These are phyloP conservation scores for Cutaneotrichosporon dermatis DNA, from an alignment of 1,284 basidiomycete genomes.

Conservation along the genomic window DNA sequence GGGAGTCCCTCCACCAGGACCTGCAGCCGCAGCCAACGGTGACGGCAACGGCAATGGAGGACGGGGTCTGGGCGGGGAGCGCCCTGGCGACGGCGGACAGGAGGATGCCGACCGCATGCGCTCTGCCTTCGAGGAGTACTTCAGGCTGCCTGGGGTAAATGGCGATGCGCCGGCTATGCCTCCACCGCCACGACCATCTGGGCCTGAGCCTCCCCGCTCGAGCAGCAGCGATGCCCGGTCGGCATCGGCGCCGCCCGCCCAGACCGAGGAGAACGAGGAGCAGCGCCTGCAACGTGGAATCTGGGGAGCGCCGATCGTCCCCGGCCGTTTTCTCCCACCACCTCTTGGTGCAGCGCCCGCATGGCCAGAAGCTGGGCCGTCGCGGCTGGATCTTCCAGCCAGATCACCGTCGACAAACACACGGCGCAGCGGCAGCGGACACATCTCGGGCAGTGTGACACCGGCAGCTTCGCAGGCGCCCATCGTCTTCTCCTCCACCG, in stretches of 20 bases:
- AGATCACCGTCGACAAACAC: too few species aligned
- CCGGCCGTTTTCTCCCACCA: constrained; percentile 35
- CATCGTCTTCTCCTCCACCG: constrained; percentile 30
- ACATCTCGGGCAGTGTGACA: constrained; percentile 29
- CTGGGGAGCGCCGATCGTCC: constrained; percentile 42
- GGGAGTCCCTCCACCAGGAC: too few species aligned
- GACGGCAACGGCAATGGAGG: too few species aligned
- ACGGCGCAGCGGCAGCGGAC: background rate
- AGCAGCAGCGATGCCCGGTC: background rate
- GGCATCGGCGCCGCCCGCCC: background rate
- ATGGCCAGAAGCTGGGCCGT: background rate
- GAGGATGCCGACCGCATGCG: constrained; percentile 19
- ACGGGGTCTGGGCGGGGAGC: background rate
- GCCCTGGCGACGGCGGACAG: background rate
- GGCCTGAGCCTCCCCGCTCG: too few species aligned
- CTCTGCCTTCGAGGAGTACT: constrained; percentile 39
- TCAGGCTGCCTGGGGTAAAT: constrained; percentile 26
- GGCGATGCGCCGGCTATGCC: constrained; percentile 19
- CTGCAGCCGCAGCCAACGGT: too few species aligned
- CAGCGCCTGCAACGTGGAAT: constrained; percentile 33
- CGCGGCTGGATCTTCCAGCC: background rate
- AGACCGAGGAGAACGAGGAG: constrained; percentile 18
- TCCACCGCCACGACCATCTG: too few species aligned
- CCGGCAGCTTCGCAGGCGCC: constrained; percentile 40
- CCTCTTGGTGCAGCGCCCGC: constrained; percentile 35